Base-by-base conservation (phyloP, 805 yeast species). In the Myxozyma neglecta region DNA sequence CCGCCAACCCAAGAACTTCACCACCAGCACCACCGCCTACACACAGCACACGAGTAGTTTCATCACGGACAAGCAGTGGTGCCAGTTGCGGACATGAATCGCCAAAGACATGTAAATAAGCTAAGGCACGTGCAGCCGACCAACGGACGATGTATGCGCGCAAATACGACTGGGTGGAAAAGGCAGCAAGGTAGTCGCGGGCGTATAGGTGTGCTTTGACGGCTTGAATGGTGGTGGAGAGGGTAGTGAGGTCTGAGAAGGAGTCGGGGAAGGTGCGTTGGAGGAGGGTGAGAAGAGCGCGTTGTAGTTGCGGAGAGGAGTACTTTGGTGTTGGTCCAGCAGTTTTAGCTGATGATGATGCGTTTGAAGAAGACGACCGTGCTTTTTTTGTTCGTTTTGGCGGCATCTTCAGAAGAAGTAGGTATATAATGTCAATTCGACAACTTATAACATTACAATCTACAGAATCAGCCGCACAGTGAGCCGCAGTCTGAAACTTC, bases 21-120 rank as follows among this genome's bases (percentile, higher is more conserved):
- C 90, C 89, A 4, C 93, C 89, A 0, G 97, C 97, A 40, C 97
- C 97, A 29, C 96, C 97, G 18, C 97, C 97, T 42, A 91, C 79
- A 68, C 87, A 83, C 40, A 90, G 72, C 0, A 86, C 82, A 6
- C 79, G 48, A 20, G 56, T 59, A 16, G 11, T 13, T n/a, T 4
- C 13, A 16, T 24, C n/a, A 29, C 18, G 7, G 11, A 11, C 35
- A n/a, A 58, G 58, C 13, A 57, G 42, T 1, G n/a, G 24, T 10
- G 29, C 37, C 16, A 62, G 39, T 39, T 49, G 58, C 18, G 66
- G 63, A 48, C 67, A 61, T 14, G 61, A 56, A 37, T 60, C 63
- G 1, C 84, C 77, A 67, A 90, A 85, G 24, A 90, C 77, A 1
- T 90, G 83, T 1, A 87, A 73, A 71, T 90, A 90, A 0, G 90